Evolutionary conservation across 305 asterid genomes (phyloP).

Genomic region (Salvia sclarea): DNA sequence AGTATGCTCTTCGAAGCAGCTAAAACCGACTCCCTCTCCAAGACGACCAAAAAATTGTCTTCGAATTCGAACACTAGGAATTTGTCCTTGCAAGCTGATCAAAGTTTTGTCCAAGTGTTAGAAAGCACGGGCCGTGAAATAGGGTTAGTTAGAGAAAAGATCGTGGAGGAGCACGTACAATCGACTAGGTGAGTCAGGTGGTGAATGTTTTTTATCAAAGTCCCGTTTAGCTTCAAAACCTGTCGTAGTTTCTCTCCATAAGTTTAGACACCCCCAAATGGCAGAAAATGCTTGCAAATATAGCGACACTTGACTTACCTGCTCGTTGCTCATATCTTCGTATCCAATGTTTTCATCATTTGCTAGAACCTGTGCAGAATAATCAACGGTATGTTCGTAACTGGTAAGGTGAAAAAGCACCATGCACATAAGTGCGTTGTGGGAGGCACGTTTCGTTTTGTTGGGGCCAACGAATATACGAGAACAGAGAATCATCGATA

Average conservation of each 20-base stretch:
- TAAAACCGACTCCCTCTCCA: conserved; percentile 79
- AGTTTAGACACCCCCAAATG: conserved; percentile 17
- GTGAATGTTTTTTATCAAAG: conserved; percentile 77
- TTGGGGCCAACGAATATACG: background rate
- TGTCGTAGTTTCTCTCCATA: conserved; percentile 38
- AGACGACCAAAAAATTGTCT: conserved; percentile 78
- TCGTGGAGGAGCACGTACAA: conserved; percentile 48
- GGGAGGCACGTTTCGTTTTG: conserved; percentile 2
- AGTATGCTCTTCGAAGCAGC: conserved; percentile 75
- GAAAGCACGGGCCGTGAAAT: background rate
- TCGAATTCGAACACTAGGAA: conserved; percentile 86
- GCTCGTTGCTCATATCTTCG: conserved; percentile 94
- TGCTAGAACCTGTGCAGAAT: conserved; percentile 70
- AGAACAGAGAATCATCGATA: background rate
- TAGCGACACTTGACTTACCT: conserved; percentile 52
- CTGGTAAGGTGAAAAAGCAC: background rate
- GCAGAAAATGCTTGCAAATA: background rate
- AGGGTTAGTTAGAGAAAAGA: background rate
- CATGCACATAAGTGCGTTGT: background rate
- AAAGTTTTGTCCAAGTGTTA: conserved; percentile 22
- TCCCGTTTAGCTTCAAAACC: conserved; percentile 90
- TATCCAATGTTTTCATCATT: conserved; percentile 94
- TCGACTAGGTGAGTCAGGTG: conserved; percentile 93
- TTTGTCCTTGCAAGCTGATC: conserved; percentile 80
- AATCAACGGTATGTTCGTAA: background rate